A percentile compares a stretch with the other conserved stretches of the same genome.
phyloP scores from a whole-genome alignment of 805 yeast genomes.

The Candida ipomoeae region DNA sequence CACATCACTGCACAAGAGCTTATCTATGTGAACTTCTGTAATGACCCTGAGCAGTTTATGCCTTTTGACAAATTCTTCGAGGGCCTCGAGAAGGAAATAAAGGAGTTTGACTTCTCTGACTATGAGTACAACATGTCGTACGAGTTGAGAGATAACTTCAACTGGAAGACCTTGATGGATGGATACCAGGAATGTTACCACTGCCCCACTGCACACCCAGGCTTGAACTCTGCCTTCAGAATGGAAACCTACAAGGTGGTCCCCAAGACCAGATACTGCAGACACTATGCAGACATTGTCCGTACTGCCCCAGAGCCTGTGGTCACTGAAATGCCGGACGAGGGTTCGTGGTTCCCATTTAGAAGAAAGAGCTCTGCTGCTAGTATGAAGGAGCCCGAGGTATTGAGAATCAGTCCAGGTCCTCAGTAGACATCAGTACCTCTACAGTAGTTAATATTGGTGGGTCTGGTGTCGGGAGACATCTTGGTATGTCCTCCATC shows the following conservation, averaged over 20 bases:
- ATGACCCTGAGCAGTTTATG: conserved; percentile 39
- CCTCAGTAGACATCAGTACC: no score
- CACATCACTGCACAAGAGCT: conserved; percentile 55
- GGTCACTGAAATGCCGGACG: conserved; percentile 16
- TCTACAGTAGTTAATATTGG: no score
- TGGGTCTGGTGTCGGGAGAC: no score
- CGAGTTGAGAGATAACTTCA: conserved; percentile 58
- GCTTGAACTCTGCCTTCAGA: conserved; percentile 50
- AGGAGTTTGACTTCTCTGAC: conserved; percentile 56
- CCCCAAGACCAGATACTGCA: conserved; percentile 54
- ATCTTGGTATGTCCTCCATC: no score
- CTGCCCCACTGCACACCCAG: conserved; percentile 67
- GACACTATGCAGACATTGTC: conserved; percentile 57
- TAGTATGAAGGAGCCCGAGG: conserved; percentile 13
- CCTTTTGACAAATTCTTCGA: conserved; percentile 51
- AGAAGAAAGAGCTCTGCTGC: conserved; percentile 28
- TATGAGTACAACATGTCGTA: conserved; percentile 63
- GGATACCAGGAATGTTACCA: conserved; percentile 68
- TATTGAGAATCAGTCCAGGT: no score
- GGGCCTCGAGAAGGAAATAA: conserved; percentile 49
- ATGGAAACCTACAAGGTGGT: conserved; percentile 65
- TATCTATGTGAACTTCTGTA: conserved; percentile 50
- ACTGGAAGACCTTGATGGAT: conserved; percentile 66
- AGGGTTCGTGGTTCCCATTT: conserved; percentile 50
- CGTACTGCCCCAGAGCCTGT: conserved; percentile 24